These are phyloP conservation scores for Beauveria sp. DNA, from an alignment of 2,329 filamentous ascomycete species.

Conservation along the genomic window DNA sequence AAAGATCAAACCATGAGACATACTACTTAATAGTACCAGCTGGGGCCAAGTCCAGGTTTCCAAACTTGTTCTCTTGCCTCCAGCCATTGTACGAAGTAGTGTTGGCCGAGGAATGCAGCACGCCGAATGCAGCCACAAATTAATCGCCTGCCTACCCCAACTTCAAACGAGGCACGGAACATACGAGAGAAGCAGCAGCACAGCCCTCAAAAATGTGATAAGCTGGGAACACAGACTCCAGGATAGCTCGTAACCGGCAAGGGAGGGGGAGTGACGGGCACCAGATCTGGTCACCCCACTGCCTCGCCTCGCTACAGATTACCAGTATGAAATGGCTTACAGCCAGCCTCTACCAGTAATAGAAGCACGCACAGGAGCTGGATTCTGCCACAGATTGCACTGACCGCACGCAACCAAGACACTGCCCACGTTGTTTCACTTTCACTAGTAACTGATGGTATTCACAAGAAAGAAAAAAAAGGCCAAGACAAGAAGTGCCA, in stretches of 20 bases:
- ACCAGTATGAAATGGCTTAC: not conserved
- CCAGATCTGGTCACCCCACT: constrained; percentile 2
- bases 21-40: too few relatives aligned
- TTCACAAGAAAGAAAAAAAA: not conserved
- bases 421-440: not conserved
- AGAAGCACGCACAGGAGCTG: too few relatives aligned
- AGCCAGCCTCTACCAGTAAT: too few relatives aligned
- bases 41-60: too few relatives aligned
- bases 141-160: not conserved
- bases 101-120: not conserved
- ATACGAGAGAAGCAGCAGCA: not conserved
- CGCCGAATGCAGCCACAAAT: not conserved
- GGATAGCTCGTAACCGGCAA: not conserved
- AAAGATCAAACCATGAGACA: too few relatives aligned
- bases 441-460: not conserved
- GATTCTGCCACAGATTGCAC: not conserved
- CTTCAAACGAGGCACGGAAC: not conserved
- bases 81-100: not conserved
- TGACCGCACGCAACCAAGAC: not conserved
- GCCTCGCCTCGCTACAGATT: not conserved
- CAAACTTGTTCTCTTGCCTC: not conserved
- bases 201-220: not conserved
- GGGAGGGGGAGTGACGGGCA: not conserved
- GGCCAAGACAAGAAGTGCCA: too few relatives aligned
- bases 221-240: not conserved